Evolutionary conservation across 1,139 yeast species (phyloP).

Genomic region (Waltiozyma sp.): DNA sequence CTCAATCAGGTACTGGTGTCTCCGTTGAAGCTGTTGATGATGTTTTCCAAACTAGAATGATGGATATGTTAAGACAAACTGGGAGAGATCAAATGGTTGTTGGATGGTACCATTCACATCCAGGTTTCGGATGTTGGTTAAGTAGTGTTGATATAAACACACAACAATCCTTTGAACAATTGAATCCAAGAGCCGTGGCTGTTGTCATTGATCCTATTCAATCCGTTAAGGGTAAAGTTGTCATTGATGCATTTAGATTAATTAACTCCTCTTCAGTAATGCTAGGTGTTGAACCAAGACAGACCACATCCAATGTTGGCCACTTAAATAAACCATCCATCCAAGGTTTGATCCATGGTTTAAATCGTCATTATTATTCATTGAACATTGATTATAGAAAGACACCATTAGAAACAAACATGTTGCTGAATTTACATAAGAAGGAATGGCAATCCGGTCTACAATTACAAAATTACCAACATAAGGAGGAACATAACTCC

Average conservation of each 20-base stretch:
- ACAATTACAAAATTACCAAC: slow-evolving; percentile 64
- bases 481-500: slow-evolving; percentile 66
- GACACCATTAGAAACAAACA: slow-evolving; percentile 84
- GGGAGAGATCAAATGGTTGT: slow-evolving; percentile 98
- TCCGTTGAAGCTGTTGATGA: slow-evolving; percentile 99
- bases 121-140: slow-evolving; percentile 99
- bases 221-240: slow-evolving; percentile 97
- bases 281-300: slow-evolving; percentile 98
- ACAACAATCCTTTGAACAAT: slow-evolving; percentile 93
- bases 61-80: slow-evolving; percentile 98
- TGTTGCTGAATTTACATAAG: slow-evolving; percentile 90
- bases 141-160: slow-evolving; percentile 96
- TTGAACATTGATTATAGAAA: slow-evolving; percentile 90
- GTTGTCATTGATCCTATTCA: slow-evolving; percentile 97
- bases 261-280: slow-evolving; percentile 81
- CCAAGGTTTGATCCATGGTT: slow-evolving; percentile 93
- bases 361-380: slow-evolving; percentile 94
- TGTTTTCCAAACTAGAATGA: slow-evolving; percentile 97
- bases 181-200: slow-evolving; percentile 91
- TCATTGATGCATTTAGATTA: slow-evolving; percentile 94
- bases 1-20: slow-evolving; percentile 97
- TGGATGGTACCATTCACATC: slow-evolving; percentile 99
- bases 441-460: slow-evolving; percentile 95
- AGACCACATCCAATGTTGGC: slow-evolving; percentile 92
- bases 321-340: slow-evolving; percentile 95